phyloP scores from a whole-genome alignment of 768 basidiomycete genomes.

The Macrocybe gigantea region DNA sequence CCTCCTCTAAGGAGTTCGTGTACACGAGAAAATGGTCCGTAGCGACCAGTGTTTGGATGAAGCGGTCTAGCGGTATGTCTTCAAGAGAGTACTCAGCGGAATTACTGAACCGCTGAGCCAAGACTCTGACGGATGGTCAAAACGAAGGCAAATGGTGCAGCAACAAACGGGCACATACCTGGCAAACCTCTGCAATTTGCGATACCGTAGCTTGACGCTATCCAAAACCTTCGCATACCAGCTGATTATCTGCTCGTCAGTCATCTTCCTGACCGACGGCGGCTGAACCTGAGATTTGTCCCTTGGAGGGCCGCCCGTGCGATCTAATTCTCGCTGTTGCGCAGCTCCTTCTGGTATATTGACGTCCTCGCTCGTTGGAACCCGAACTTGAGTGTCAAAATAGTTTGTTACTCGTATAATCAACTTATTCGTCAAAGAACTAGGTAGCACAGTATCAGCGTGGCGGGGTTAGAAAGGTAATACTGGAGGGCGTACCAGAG shows the following conservation, averaged over 20 bases:
- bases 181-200: slow-evolving; percentile 92
- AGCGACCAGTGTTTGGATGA: slow-evolving; percentile 72
- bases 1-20: slow-evolving; percentile 78
- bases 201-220: slow-evolving; percentile 83
- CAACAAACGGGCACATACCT: slow-evolving; percentile 40
- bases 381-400: slow-evolving; percentile 90
- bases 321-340: not conserved
- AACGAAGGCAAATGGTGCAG: slow-evolving; percentile 4
- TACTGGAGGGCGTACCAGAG: slow-evolving; percentile 55
- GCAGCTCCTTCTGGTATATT: slow-evolving; percentile 8
- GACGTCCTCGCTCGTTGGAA: slow-evolving; percentile 46
- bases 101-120: slow-evolving; percentile 87
- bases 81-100: slow-evolving; percentile 88
- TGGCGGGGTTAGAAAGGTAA: not conserved
- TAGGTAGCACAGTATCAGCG: slow-evolving; percentile 21
- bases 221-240: slow-evolving; percentile 96
- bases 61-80: slow-evolving; percentile 64
- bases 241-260: slow-evolving; percentile 71
- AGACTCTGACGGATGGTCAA: slow-evolving; percentile 34
- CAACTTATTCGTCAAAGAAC: slow-evolving; percentile 87
- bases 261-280: slow-evolving; percentile 49
- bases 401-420: slow-evolving; percentile 91
- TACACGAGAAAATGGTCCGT: slow-evolving; percentile 94
- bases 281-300: slow-evolving; percentile 9
- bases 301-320: slow-evolving; percentile 14